Conservation (phyloP, 192 early-diverging fungal genomes). For the Gamsiella multidivaricata region DNA sequence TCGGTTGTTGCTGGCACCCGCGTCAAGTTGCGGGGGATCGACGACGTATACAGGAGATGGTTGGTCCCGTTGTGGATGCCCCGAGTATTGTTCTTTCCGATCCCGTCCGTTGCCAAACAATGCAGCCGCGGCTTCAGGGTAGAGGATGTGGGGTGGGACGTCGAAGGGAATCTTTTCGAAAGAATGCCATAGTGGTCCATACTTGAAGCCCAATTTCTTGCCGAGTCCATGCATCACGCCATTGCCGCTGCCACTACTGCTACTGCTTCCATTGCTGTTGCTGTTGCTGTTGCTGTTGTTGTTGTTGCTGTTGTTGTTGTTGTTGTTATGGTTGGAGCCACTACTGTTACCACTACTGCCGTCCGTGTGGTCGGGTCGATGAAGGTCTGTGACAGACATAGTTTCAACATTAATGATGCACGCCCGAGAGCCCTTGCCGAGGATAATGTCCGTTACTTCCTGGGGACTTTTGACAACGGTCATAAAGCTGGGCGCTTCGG, state of each 20-base stretch:
- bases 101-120: conserved; percentile 10
- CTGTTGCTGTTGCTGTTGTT: neutral
- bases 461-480: conserved; percentile 40
- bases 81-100: conserved; percentile 11
- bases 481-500: conserved; percentile 52
- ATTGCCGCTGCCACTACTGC: neutral
- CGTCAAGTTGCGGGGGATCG: neutral
- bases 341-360: conserved; percentile 13
- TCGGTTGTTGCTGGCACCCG: no score
- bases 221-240: conserved; percentile 10
- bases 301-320: neutral
- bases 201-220: conserved; percentile 32
- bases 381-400: conserved; percentile 44
- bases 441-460: conserved; percentile 44
- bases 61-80: neutral
- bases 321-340: conserved; percentile 17
- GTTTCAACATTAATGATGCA: conserved; percentile 40
- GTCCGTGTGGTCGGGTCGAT: conserved; percentile 20
- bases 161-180: conserved; percentile 55
- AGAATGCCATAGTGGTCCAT: conserved; percentile 35
- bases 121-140: conserved; percentile 25
- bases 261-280: neutral
- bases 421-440: conserved; percentile 41
- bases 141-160: conserved; percentile 43
- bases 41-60: neutral